Evolutionary conservation across 176 grass and related monocot genomes (phyloP).

Genomic region (Musa troglodytarum): DNA sequence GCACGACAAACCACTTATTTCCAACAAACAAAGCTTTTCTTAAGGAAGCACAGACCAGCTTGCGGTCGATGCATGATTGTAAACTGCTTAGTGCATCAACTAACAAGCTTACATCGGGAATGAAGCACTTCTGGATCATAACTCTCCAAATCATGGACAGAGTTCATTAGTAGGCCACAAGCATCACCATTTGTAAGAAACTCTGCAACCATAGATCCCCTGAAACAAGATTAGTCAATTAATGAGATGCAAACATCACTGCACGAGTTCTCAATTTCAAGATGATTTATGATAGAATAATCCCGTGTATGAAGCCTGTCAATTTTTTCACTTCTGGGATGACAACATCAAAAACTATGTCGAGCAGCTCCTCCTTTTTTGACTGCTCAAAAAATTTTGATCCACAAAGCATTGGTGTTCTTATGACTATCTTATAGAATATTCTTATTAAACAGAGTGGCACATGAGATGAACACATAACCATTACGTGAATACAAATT

Average conservation of each 20-base stretch:
- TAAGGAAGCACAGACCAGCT: neutral
- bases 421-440: neutral
- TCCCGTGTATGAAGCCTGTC: neutral
- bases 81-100: slow-evolving; percentile 56
- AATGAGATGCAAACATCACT: neutral
- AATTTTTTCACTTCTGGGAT: neutral
- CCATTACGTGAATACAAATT: neutral
- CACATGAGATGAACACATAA: neutral
- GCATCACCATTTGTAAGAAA: slow-evolving; percentile 62
- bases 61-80: slow-evolving; percentile 13
- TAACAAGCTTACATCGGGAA: slow-evolving; percentile 43
- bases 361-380: neutral
- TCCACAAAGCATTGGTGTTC: neutral
- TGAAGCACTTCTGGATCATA: slow-evolving; percentile 22
- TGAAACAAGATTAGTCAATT: slow-evolving; percentile 10
- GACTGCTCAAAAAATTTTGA: neutral
- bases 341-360: neutral
- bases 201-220: slow-evolving; percentile 46
- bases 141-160: slow-evolving; percentile 35
- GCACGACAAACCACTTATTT: neutral
- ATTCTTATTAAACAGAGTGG: neutral
- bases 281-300: neutral
- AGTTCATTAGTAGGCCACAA: slow-evolving; percentile 50
- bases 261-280: neutral
- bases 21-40: neutral